Percentiles rank a stretch among this genome's conserved stretches.
Conservation (phyloP, 106 monocot genomes). For the Acorus gramineus region DNA sequence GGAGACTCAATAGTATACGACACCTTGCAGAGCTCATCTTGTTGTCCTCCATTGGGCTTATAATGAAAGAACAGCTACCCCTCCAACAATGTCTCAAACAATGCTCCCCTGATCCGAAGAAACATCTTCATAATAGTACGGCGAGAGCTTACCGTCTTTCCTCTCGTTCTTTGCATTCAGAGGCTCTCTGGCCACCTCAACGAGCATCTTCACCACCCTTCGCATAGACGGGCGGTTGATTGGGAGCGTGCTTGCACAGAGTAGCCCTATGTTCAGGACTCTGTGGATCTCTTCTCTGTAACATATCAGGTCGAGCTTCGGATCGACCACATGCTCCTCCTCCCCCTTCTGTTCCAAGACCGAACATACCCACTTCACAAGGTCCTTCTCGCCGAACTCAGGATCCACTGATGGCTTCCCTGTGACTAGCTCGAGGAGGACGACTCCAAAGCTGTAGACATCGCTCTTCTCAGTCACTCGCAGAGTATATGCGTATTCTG, state of each 20-base stretch:
- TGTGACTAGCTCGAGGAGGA: slow-evolving; percentile 27
- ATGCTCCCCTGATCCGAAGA: slow-evolving; percentile 9
- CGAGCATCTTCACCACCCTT: slow-evolving; percentile 69
- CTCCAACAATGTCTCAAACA: not conserved
- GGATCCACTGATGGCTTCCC: slow-evolving; percentile 7
- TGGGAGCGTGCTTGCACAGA: slow-evolving; percentile 62
- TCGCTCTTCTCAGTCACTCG: slow-evolving; percentile 49
- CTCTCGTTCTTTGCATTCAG: not conserved
- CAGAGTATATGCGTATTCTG: slow-evolving; percentile 47
- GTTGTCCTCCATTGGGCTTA: no score
- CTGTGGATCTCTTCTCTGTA: slow-evolving; percentile 39
- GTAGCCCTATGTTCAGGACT: slow-evolving; percentile 57
- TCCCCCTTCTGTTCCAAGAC: slow-evolving; percentile 7
- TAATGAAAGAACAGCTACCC: no score
- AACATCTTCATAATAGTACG: slow-evolving; percentile 19
- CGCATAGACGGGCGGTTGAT: slow-evolving; percentile 82
- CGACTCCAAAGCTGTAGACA: slow-evolving; percentile 38
- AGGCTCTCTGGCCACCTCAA: slow-evolving; percentile 11
- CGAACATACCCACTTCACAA: not conserved
- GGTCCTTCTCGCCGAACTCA: slow-evolving; percentile 2
- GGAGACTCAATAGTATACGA: no score
- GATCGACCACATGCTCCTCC: slow-evolving; percentile 41
- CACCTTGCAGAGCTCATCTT: no score
- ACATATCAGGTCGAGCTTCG: slow-evolving; percentile 25
- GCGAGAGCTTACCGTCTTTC: slow-evolving; percentile 25